These are phyloP conservation scores for Dictyophora rubrovolvata DNA, from an alignment of 768 basidiomycete species.

Conservation along the genomic window DNA sequence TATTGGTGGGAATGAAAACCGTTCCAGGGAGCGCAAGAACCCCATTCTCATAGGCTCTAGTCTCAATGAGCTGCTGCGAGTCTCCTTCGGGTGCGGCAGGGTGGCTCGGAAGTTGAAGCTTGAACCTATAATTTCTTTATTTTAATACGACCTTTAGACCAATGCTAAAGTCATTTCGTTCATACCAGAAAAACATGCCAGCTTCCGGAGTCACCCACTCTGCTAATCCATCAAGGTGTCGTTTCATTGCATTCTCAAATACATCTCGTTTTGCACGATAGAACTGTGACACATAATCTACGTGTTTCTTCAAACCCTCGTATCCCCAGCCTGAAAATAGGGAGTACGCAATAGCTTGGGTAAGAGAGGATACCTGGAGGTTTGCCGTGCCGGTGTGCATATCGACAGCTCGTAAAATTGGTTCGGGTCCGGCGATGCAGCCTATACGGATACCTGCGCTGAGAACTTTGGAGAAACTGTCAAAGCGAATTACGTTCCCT, in stretches of 20 bases:
- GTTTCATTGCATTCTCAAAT: constrained; percentile 67
- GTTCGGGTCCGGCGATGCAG: constrained; percentile 65
- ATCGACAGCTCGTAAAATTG: constrained; percentile 61
- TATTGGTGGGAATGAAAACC: constrained; percentile 65
- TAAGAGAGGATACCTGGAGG: constrained; percentile 54
- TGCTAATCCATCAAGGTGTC: constrained; percentile 68
- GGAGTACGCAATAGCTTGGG: constrained; percentile 50
- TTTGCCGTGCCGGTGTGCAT: constrained; percentile 56
- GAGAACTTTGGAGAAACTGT: constrained; percentile 79
- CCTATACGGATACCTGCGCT: constrained; percentile 74
- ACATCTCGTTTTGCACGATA: constrained; percentile 64
- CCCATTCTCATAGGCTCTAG: constrained; percentile 66
- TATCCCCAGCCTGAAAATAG: constrained; percentile 66
- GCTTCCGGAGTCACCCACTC: constrained; percentile 64
- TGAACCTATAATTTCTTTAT: constrained; percentile 44
- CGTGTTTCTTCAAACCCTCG: constrained; percentile 64
- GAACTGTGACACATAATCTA: constrained; percentile 56
- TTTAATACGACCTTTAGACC: not conserved
- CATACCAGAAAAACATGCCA: constrained; percentile 86
- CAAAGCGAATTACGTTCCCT: constrained; percentile 80
- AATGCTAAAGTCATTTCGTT: constrained; percentile 16
- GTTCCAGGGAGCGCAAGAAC: constrained; percentile 87
- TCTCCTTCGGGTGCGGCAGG: constrained; percentile 39
- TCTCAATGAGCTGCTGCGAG: constrained; percentile 61
- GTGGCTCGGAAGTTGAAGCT: constrained; percentile 37